phyloP scores from a whole-genome alignment of 495 filamentous ascomycete species.

The Glonium stellatum region DNA sequence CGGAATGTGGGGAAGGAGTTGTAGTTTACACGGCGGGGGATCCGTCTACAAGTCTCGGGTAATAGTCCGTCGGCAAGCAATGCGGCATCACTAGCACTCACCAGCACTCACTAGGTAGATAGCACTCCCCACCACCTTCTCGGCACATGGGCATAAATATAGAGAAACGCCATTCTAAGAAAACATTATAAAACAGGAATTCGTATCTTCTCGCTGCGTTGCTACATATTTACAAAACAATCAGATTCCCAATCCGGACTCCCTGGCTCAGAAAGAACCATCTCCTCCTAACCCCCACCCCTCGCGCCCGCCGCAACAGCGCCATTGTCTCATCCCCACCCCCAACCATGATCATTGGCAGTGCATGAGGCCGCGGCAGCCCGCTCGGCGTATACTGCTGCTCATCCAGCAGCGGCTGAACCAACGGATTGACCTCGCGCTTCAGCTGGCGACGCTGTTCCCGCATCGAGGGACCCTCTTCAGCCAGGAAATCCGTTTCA shows the following conservation, averaged over 20 bases:
- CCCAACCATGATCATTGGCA: conserved; percentile 79
- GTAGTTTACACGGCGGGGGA: too few species aligned
- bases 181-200: too few species aligned
- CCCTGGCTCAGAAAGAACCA: conserved; percentile 80
- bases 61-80: too few species aligned
- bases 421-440: conserved; percentile 32
- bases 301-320: conserved; percentile 51
- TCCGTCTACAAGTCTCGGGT: too few species aligned
- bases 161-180: too few species aligned
- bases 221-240: conserved; percentile 49
- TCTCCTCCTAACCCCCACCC: conserved; percentile 65
- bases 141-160: too few species aligned
- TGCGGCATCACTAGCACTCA: too few species aligned
- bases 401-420: conserved; percentile 72
- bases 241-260: conserved; percentile 67
- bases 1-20: too few species aligned
- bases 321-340: conserved; percentile 65
- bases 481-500: conserved; percentile 29
- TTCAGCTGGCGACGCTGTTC: conserved; percentile 20
- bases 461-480: conserved; percentile 29
- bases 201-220: too few species aligned
- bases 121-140: too few species aligned
- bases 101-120: too few species aligned
- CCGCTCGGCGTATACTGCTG: conserved; percentile 65
- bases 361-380: conserved; percentile 61